Evolutionary conservation across 352 stramenopile genomes (phyloP).

Genomic region (Phytophthora crassamura): DNA sequence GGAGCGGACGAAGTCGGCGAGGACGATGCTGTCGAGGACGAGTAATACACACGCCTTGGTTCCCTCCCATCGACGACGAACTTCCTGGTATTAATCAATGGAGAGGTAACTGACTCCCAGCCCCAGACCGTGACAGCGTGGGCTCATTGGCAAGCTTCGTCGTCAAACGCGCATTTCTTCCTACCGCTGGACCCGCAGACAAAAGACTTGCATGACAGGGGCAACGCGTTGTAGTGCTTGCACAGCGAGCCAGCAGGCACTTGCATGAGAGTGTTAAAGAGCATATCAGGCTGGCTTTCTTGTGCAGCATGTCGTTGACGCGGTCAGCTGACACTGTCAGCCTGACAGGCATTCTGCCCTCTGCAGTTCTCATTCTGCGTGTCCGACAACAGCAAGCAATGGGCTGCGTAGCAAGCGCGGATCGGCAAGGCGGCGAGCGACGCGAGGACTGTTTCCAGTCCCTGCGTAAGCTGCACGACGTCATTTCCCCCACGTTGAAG

Average conservation of each 20-base stretch:
- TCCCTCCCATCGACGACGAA: too few relatives aligned
- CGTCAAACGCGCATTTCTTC: constrained; percentile 10
- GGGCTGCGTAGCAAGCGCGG: constrained; percentile 37
- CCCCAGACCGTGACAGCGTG: constrained; percentile 1
- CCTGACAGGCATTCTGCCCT: constrained; percentile 17
- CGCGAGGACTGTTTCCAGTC: constrained; percentile 5
- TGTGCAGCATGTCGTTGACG: constrained; percentile 17
- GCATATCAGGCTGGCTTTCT: constrained; percentile 12
- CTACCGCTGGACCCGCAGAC: constrained; percentile 15
- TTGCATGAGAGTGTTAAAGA: constrained; percentile 6
- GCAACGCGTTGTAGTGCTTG: constrained; percentile 5
- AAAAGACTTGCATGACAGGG: neutral
- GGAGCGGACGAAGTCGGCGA: constrained; percentile 27
- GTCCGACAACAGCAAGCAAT: constrained; percentile 23
- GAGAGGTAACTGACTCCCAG: neutral
- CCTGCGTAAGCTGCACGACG: neutral
- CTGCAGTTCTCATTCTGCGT: constrained; percentile 16
- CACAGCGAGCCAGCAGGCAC: constrained; percentile 1
- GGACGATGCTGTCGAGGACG: constrained; percentile 16
- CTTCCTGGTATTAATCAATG: neutral
- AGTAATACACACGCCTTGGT: too few relatives aligned
- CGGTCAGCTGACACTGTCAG: too few relatives aligned
- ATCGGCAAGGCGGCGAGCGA: constrained; percentile 6
- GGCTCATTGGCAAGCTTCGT: constrained; percentile 11
- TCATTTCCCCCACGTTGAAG: neutral